Conservation (phyloP, 2,329 filamentous ascomycete species). For the Aspergillus niger region DNA sequence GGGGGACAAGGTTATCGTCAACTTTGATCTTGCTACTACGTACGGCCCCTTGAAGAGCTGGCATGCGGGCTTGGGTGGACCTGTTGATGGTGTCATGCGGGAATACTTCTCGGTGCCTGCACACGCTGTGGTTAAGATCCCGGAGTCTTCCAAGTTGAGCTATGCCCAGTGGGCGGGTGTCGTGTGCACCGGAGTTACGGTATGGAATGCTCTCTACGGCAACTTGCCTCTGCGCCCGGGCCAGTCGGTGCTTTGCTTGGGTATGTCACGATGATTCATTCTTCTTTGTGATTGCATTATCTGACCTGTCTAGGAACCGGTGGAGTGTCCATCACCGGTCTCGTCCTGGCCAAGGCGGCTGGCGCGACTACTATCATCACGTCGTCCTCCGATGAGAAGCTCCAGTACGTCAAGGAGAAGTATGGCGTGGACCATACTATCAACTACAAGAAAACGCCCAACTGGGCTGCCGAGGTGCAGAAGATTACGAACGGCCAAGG, state of each 20-base stretch:
- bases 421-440: constrained; percentile 45
- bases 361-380: constrained; percentile 50
- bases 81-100: constrained; percentile 38
- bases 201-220: constrained; percentile 47
- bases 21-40: constrained; percentile 14
- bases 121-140: constrained; percentile 37
- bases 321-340: constrained; percentile 43
- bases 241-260: constrained; percentile 17
- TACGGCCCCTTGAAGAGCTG: constrained; percentile 14
- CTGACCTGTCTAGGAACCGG: constrained; percentile 43
- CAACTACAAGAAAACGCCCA: constrained; percentile 36
- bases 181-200: constrained; percentile 44
- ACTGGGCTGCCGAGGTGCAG: constrained; percentile 4
- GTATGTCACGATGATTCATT: constrained; percentile 23
- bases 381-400: constrained; percentile 45
- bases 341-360: constrained; percentile 47
- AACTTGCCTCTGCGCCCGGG: constrained; percentile 25
- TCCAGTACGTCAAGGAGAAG: constrained; percentile 29
- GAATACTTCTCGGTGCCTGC: constrained; percentile 43
- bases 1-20: constrained; percentile 52
- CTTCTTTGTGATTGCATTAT: background rate
- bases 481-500: background rate
- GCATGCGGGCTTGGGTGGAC: constrained; percentile 28
- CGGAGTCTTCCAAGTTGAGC: constrained; percentile 26
- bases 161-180: constrained; percentile 37